Percentiles rank a stretch among this genome's conserved stretches.
Conservation (phyloP, 768 basidiomycete genomes). For the Suillus variegatus region DNA sequence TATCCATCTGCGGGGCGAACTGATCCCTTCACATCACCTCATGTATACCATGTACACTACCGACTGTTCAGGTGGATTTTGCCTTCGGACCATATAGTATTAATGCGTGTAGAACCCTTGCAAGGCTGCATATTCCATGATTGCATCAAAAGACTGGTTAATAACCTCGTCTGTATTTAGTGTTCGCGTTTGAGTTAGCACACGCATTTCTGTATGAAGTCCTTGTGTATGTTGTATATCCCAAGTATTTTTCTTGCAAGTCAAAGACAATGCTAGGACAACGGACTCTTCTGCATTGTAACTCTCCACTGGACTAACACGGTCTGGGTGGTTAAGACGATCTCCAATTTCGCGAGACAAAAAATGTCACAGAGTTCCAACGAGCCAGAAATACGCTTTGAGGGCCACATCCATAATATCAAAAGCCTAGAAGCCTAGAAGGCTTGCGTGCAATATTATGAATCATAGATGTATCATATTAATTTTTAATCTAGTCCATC, state of each 20-base stretch:
- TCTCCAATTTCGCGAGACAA: not conserved
- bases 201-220: not conserved
- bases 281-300: not conserved
- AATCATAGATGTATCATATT: not conserved
- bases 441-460: not conserved
- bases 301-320: not conserved
- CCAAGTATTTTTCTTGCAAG: not conserved
- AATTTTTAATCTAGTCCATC: not conserved
- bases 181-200: not conserved
- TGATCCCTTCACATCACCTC: constrained; percentile 13
- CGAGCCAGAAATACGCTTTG: not conserved
- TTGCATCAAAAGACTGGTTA: not conserved
- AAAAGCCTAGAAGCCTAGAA: not conserved
- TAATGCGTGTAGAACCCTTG: not conserved
- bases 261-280: not conserved
- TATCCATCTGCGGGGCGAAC: constrained; percentile 85
- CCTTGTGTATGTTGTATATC: not conserved
- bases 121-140: not conserved
- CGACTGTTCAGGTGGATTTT: not conserved
- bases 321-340: not conserved
- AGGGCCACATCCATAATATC: not conserved
- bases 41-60: constrained; percentile 1
- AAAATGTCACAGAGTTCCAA: not conserved
- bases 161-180: not conserved
- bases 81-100: not conserved